phyloP scores from a whole-genome alignment of 768 basidiomycete genomes.

The Lactifluus subvellereus region DNA sequence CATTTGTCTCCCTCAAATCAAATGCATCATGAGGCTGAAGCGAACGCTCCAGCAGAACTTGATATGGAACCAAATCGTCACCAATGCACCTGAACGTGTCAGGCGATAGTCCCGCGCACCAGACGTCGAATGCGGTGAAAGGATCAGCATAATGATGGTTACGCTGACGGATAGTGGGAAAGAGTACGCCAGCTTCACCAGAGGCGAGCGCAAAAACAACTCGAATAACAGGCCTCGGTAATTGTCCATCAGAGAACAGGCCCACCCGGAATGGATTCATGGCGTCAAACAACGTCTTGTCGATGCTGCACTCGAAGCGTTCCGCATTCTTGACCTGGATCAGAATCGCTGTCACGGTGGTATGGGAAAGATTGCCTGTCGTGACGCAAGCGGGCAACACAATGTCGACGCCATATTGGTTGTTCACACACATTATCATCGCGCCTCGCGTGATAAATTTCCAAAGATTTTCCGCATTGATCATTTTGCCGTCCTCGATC shows the following conservation, averaged over 20 bases:
- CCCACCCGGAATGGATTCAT: too few relatives aligned
- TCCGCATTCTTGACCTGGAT: not conserved
- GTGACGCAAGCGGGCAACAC: not conserved
- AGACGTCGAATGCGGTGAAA: not conserved
- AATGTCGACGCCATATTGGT: not conserved
- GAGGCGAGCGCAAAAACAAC: too few relatives aligned
- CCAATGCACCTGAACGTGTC: not conserved
- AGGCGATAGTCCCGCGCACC: not conserved
- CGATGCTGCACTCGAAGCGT: too few relatives aligned
- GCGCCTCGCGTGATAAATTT: too few relatives aligned
- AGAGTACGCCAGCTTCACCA: too few relatives aligned
- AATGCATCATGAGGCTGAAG: not conserved
- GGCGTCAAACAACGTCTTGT: too few relatives aligned
- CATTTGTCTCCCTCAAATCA: too few relatives aligned
- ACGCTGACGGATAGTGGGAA: too few relatives aligned
- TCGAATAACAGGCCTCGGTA: too few relatives aligned
- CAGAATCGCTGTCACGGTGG: not conserved
- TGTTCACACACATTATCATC: too few relatives aligned
- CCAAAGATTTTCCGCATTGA: not conserved
- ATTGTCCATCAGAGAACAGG: too few relatives aligned
- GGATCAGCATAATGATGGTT: too few relatives aligned
- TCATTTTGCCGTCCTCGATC: not conserved
- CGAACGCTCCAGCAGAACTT: not conserved
- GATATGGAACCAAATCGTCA: not conserved
- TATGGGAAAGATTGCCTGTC: not conserved